A percentile compares a stretch with the other conserved stretches of the same genome.
phyloP scores from a whole-genome alignment of 768 basidiomycete genomes.

The Pulveroboletus frians region DNA sequence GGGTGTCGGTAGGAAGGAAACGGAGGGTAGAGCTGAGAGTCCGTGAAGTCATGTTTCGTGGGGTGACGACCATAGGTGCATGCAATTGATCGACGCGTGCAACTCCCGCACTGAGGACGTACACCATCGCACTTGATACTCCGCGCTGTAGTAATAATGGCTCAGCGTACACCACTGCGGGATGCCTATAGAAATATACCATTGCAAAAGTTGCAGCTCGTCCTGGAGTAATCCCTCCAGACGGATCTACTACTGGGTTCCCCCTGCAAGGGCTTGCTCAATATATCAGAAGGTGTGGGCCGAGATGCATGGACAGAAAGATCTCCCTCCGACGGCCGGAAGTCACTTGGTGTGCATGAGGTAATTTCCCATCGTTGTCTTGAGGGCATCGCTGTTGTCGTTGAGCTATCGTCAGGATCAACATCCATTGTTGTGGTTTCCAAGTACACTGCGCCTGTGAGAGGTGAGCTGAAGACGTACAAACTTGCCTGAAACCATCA shows the following conservation, averaged over 20 bases:
- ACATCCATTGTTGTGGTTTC: not conserved
- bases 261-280: not conserved
- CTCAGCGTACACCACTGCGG: not conserved
- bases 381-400: not conserved
- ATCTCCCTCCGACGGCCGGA: not conserved
- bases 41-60: not conserved
- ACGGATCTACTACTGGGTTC: not conserved
- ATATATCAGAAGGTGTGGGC: not conserved
- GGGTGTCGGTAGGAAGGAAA: no score
- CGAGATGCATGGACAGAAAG: no score
- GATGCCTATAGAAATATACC: not conserved
- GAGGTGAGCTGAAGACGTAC: not conserved
- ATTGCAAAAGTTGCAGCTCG: not conserved
- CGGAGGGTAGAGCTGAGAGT: no score
- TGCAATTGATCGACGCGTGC: not conserved
- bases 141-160: not conserved
- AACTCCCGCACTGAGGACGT: not conserved
- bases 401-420: not conserved
- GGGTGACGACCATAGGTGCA: not conserved
- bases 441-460: slow-evolving; percentile 1
- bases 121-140: not conserved
- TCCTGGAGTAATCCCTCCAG: no score
- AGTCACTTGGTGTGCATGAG: not conserved
- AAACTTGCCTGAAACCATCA: not conserved
- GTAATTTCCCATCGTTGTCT: not conserved